Evolutionary conservation across 2,329 filamentous ascomycete genomes (phyloP).

Genomic region (Aspergillus pseudotamarii): DNA sequence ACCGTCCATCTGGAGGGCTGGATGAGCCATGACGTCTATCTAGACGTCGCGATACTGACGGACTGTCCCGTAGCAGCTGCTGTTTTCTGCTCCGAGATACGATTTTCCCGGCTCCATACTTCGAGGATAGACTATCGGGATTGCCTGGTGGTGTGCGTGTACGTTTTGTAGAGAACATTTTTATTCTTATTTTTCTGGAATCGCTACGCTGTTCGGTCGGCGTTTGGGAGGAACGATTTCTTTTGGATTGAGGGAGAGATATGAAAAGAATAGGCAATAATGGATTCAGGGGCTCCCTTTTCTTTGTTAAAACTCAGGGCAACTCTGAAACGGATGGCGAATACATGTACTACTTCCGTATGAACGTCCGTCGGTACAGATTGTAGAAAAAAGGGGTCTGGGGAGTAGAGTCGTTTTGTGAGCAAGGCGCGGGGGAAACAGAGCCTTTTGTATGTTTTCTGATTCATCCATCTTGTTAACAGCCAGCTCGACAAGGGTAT

Average conservation of each 20-base stretch:
- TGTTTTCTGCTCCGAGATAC: conserved; percentile 37
- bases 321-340: conserved; percentile 1
- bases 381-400: conserved; percentile 5
- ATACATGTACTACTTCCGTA: conserved; percentile 10
- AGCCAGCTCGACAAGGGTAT: neutral
- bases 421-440: neutral
- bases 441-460: neutral
- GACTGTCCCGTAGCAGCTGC: conserved; percentile 33
- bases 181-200: too few species aligned
- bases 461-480: neutral
- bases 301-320: neutral
- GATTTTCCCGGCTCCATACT: conserved; percentile 47
- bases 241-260: neutral
- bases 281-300: conserved; percentile 7
- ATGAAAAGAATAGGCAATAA: neutral
- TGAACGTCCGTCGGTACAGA: neutral
- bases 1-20: conserved; percentile 40
- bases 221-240: neutral
- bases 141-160: conserved; percentile 23
- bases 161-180: conserved; percentile 26
- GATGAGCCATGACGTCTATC: conserved; percentile 26
- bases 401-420: neutral
- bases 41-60: conserved; percentile 26
- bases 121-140: conserved; percentile 41
- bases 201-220: neutral